Evolutionary conservation across 306 rosid species (phyloP), one percentile per base, ranked within the genome.

Genomic region (Pterocarpus santalinus): DNA sequence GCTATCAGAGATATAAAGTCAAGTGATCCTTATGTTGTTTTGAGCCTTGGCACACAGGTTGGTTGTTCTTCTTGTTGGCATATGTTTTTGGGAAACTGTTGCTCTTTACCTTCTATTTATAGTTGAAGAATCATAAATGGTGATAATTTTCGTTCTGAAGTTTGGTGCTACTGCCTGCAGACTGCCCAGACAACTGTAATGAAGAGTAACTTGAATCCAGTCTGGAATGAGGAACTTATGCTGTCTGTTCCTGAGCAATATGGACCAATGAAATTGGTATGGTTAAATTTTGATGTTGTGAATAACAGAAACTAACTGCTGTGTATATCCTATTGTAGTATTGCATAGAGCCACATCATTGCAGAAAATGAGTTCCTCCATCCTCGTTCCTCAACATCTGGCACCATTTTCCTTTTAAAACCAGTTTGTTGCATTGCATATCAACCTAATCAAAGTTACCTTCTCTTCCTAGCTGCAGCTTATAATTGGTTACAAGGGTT

Each of bases 181-280:
- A 93, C 89, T 69, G 86, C 77, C 64, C 99, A 89, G 88, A 90
- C 99, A 52, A 69, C 63, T 56, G 77, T 93, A 66, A 2, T 84
- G 3, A 82, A 55, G 70, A 96, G 99, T 83, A 93, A 96, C 91
- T 88, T 96, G 92, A 96, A 96, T 80, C 99, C 99, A 33, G 97
- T 96, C 72, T 96, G 99, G 99, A 90, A 96, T 84, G 98, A 93
- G 88, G 99, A 96, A 69, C 94, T 86, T 84, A 96, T 91, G 98
- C 90, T 96, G 70, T 96, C 98, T 58, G 97, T 96, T 82, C 99
- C 99, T 33, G 92, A 90, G 78, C 53, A 56, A 49, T 96, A 36
- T 78, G 98, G 99, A 79, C 71, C 90, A 46, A 51, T 96, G 76
- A 94, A 93, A 82, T 77, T 96, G 99, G 99, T 91, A 92, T 60